These are phyloP conservation scores for Boeremia lycopersici DNA, from an alignment of 2,329 filamentous ascomycete genomes.

Conservation along the genomic window DNA sequence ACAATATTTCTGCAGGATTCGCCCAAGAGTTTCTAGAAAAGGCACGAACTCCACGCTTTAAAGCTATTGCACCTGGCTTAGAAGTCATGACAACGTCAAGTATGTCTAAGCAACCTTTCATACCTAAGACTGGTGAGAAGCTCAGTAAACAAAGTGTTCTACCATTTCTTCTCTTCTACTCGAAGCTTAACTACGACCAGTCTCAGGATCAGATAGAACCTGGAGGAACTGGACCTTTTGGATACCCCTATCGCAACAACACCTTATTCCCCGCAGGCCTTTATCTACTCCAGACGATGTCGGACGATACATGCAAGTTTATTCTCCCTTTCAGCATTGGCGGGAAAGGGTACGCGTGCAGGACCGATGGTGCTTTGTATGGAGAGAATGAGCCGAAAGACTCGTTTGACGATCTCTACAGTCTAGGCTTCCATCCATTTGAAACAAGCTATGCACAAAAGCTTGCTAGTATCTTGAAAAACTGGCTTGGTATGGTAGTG, in stretches of 20 bases:
- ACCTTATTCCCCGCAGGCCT: no score
- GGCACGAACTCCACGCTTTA: background rate
- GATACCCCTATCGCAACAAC: no score
- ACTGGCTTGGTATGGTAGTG: slow-evolving; percentile 27
- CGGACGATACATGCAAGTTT: slow-evolving; percentile 18
- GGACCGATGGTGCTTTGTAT: slow-evolving; percentile 21
- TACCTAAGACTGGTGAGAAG: background rate
- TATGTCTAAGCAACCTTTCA: background rate
- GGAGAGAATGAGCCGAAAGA: slow-evolving; percentile 11
- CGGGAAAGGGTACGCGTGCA: slow-evolving; percentile 21
- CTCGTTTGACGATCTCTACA: slow-evolving; percentile 16
- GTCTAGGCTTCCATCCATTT: slow-evolving; percentile 21
- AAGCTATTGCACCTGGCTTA: background rate
- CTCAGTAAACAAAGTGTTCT: background rate
- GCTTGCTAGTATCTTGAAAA: slow-evolving; percentile 20
- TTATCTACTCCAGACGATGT: no score
- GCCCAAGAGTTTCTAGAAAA: background rate
- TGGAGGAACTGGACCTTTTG: background rate
- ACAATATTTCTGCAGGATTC: background rate
- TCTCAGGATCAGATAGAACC: background rate
- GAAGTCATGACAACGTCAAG: background rate
- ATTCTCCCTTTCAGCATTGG: slow-evolving; percentile 28
- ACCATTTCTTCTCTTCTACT: slow-evolving; percentile 8
- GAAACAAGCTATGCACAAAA: slow-evolving; percentile 14
- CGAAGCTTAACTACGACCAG: background rate